A percentile compares a stretch with the other conserved stretches of the same genome.
phyloP scores from a whole-genome alignment of 345 rosid genomes.

The Citrus glauca region DNA sequence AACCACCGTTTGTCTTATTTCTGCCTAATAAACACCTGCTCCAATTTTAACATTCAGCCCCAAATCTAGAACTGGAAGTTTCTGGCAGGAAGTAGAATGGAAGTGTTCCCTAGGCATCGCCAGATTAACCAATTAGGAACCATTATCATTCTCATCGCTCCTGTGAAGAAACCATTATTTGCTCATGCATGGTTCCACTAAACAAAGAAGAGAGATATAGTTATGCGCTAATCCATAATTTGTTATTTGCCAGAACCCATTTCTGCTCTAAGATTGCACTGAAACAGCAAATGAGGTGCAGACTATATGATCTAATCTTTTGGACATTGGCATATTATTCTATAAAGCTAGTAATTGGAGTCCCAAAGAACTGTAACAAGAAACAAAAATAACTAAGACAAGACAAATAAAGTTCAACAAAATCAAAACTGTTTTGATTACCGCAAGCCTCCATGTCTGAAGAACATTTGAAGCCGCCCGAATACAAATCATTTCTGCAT shows the following conservation, averaged over 20 bases:
- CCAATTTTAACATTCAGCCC: neutral
- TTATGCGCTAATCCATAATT: neutral
- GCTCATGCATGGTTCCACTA: too few species aligned
- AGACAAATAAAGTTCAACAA: neutral
- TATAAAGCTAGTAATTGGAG: neutral
- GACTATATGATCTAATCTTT: neutral
- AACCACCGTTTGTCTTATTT: neutral
- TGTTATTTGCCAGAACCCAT: neutral
- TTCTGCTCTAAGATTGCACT: neutral
- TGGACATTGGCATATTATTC: neutral
- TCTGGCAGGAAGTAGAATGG: neutral
- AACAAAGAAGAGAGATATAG: neutral
- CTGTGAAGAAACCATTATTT: neutral
- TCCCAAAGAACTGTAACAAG: neutral
- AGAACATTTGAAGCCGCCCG: slow-evolving; percentile 81
- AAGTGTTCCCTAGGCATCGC: neutral
- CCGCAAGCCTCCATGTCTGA: slow-evolving; percentile 84
- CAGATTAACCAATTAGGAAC: neutral
- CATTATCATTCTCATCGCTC: neutral
- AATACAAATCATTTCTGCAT: slow-evolving; percentile 95
- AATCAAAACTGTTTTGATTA: slow-evolving; percentile 29
- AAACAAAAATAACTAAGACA: neutral
- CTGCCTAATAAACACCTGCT: neutral
- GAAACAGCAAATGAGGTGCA: neutral
- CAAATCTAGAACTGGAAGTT: neutral